A percentile compares a stretch with the other conserved stretches of the same genome.
Evolutionary conservation across 352 stramenopile genomes (phyloP).

Genomic region (Phytopythium ostracodes): DNA sequence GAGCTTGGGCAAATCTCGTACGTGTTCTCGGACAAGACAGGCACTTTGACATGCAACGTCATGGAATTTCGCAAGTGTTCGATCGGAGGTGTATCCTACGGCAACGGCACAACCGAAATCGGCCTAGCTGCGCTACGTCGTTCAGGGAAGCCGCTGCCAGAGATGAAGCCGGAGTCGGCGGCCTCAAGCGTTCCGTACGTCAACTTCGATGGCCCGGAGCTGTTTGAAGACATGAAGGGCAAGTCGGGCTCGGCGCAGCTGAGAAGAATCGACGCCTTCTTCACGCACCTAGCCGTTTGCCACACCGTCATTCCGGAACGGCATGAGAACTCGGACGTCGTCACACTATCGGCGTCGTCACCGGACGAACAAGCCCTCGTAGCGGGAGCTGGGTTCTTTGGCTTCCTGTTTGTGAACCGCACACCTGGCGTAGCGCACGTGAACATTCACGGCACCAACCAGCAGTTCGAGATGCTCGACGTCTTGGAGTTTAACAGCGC

Average conservation of each 20-base stretch:
- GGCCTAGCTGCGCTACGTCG: slow-evolving; percentile 63
- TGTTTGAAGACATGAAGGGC: slow-evolving; percentile 65
- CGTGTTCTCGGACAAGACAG: slow-evolving; percentile 99
- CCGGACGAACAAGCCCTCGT: slow-evolving; percentile 89
- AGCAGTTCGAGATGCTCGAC: slow-evolving; percentile 80
- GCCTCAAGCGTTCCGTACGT: slow-evolving; percentile 49
- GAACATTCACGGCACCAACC: slow-evolving; percentile 31
- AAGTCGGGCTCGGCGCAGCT: slow-evolving; percentile 42
- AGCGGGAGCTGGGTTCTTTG: slow-evolving; percentile 62
- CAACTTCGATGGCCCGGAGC: slow-evolving; percentile 71
- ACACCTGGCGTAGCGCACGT: slow-evolving; percentile 47
- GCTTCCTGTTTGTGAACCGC: slow-evolving; percentile 73
- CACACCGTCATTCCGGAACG: slow-evolving; percentile 98
- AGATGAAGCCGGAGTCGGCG: slow-evolving; percentile 15
- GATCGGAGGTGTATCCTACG: slow-evolving; percentile 88
- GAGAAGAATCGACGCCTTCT: slow-evolving; percentile 72
- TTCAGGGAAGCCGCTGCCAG: slow-evolving; percentile 50
- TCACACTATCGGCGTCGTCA: slow-evolving; percentile 70
- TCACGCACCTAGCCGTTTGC: slow-evolving; percentile 84
- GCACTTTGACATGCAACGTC: slow-evolving; percentile 99
- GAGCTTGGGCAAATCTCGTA: slow-evolving; percentile 97
- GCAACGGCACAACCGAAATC: slow-evolving; percentile 81
- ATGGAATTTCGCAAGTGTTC: slow-evolving; percentile 97
- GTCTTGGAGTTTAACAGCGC: slow-evolving; percentile 92
- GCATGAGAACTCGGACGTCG: slow-evolving; percentile 55